These are phyloP conservation scores for Ceraceosorus bombacis DNA, from an alignment of 1,284 basidiomycete genomes.

Conservation along the genomic window DNA sequence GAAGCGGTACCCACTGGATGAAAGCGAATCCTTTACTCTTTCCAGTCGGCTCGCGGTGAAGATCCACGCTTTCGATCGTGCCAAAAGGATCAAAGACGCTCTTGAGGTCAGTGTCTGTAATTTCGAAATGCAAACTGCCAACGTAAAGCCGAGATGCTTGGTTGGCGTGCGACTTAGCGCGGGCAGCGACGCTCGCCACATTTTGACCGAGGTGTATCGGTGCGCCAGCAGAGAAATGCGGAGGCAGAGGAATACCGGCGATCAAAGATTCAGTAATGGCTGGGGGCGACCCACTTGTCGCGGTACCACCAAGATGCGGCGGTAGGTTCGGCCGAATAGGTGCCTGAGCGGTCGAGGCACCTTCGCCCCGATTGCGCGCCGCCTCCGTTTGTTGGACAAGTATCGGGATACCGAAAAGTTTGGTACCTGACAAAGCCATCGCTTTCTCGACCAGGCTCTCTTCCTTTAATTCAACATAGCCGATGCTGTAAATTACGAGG, in stretches of 20 bases:
- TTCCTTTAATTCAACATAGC: slow-evolving; percentile 83
- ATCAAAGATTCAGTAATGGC: slow-evolving; percentile 18
- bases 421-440: slow-evolving; percentile 76
- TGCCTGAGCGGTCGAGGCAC: slow-evolving; percentile 5
- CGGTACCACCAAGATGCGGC: slow-evolving; percentile 5
- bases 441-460: slow-evolving; percentile 87
- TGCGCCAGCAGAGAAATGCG: slow-evolving; percentile 16
- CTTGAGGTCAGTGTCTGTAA: slow-evolving; percentile 89
- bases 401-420: slow-evolving; percentile 96
- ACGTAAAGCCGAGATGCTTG: slow-evolving; percentile 75
- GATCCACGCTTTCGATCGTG: slow-evolving; percentile 92
- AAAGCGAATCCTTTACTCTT: slow-evolving; percentile 97
- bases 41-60: slow-evolving; percentile 83
- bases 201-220: slow-evolving; percentile 21
- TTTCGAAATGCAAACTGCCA: slow-evolving; percentile 89
- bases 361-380: slow-evolving; percentile 65
- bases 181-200: not conserved
- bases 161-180: slow-evolving; percentile 31
- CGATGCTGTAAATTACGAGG: slow-evolving; percentile 57
- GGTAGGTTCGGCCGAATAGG: slow-evolving; percentile 14
- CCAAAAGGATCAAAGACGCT: slow-evolving; percentile 99
- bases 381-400: slow-evolving; percentile 92
- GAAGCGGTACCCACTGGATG: slow-evolving; percentile 61
- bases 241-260: slow-evolving; percentile 20
- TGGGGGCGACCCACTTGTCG: slow-evolving; percentile 12